Percentiles rank a stretch among this genome's conserved stretches.
These are phyloP conservation scores for Tuber umbilicatum DNA, from an alignment of 495 filamentous ascomycete genomes.

Conservation along the genomic window DNA sequence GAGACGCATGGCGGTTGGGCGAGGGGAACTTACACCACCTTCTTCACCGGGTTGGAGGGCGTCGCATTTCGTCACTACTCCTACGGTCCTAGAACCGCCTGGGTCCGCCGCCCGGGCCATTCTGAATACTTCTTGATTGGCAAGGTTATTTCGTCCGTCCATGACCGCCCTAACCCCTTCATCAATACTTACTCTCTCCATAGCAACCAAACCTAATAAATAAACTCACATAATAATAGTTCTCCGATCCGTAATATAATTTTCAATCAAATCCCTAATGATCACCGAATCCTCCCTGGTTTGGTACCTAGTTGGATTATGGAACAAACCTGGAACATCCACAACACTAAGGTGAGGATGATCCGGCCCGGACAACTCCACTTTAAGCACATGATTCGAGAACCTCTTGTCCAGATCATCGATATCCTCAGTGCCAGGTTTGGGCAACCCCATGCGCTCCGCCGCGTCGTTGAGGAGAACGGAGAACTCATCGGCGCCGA, in stretches of 20 bases:
- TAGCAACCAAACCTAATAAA: background rate
- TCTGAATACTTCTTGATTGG: slow-evolving; percentile 43
- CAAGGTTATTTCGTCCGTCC: slow-evolving; percentile 38
- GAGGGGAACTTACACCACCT: slow-evolving; percentile 23
- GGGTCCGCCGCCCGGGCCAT: slow-evolving; percentile 42
- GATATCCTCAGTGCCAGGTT: slow-evolving; percentile 27
- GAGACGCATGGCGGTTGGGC: background rate
- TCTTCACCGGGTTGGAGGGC: slow-evolving; percentile 46
- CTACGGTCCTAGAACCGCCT: slow-evolving; percentile 45
- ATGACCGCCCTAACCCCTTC: slow-evolving; percentile 37
- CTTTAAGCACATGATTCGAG: slow-evolving; percentile 48
- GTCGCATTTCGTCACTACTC: slow-evolving; percentile 48
- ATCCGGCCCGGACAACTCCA: slow-evolving; percentile 50
- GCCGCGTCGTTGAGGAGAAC: slow-evolving; percentile 30
- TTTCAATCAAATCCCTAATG: slow-evolving; percentile 45
- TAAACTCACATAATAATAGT: slow-evolving; percentile 47
- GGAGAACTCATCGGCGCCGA: slow-evolving; percentile 43
- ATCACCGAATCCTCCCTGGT: slow-evolving; percentile 43
- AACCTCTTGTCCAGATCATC: slow-evolving; percentile 40
- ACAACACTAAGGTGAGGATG: slow-evolving; percentile 50
- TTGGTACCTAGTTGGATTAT: slow-evolving; percentile 44
- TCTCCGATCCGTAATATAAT: slow-evolving; percentile 47
- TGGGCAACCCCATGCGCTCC: slow-evolving; percentile 41
- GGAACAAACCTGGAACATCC: slow-evolving; percentile 53
- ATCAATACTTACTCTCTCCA: background rate